A percentile compares a stretch with the other conserved stretches of the same genome.
Evolutionary conservation across 495 filamentous ascomycete species (phyloP).

Genomic region (Haplographium delicatum): DNA sequence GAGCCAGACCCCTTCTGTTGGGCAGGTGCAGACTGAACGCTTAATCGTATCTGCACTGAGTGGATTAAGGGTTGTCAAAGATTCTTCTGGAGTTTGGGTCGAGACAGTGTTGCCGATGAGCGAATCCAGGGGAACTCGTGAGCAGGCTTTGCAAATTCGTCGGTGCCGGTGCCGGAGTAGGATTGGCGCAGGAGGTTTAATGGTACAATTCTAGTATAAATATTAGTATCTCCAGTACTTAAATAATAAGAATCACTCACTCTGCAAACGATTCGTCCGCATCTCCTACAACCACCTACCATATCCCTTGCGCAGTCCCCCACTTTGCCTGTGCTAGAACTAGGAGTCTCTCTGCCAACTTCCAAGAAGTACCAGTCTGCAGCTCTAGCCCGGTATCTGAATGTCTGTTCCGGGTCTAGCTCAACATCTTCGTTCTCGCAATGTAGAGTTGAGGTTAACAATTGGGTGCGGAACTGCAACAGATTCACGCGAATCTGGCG

Average conservation of each 20-base stretch:
- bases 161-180: conserved; percentile 66
- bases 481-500: conserved; percentile 71
- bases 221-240: conserved; percentile 1
- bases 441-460: conserved; percentile 68
- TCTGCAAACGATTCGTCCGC: conserved; percentile 70
- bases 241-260: conserved; percentile 40
- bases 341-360: conserved; percentile 24
- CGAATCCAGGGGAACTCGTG: conserved; percentile 53
- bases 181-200: conserved; percentile 61
- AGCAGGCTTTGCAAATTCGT: conserved; percentile 70
- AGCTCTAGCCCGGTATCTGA: conserved; percentile 45
- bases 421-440: conserved; percentile 62
- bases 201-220: conserved; percentile 68
- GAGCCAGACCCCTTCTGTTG: conserved; percentile 61
- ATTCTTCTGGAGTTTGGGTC: background rate
- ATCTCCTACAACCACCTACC: conserved; percentile 76
- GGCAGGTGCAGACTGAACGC: conserved; percentile 64
- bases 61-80: background rate
- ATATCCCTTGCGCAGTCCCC: conserved; percentile 77
- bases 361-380: conserved; percentile 48
- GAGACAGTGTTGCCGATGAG: conserved; percentile 16
- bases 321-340: conserved; percentile 48
- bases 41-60: conserved; percentile 39
- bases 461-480: conserved; percentile 64
- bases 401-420: conserved; percentile 40